These are phyloP conservation scores for Coniella vitis DNA, from an alignment of 2,329 filamentous ascomycete species.

Conservation along the genomic window DNA sequence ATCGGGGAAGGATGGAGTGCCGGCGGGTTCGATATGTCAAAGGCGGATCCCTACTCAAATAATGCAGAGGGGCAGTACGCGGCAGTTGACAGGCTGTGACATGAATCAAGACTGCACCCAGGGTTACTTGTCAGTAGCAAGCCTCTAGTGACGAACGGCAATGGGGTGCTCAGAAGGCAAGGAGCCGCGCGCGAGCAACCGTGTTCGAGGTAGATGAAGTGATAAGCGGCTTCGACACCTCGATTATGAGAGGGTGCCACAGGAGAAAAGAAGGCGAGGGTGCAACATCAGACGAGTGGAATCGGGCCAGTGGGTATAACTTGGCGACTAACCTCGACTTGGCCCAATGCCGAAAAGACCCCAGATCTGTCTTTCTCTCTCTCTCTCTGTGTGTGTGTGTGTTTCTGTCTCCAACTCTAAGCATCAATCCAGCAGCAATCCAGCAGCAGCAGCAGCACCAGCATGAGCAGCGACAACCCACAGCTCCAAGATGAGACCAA, in stretches of 20 bases:
- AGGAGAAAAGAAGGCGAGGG: neutral
- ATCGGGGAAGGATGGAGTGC: neutral
- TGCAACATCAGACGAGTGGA: neutral
- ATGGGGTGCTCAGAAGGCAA: too few species aligned
- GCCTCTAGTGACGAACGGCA: neutral
- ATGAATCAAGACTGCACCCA: neutral
- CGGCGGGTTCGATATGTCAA: neutral
- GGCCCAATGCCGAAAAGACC: neutral
- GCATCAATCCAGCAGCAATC: neutral
- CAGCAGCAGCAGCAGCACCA: neutral
- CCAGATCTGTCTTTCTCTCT: neutral
- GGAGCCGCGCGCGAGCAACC: neutral
- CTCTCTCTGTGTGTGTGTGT: too few species aligned
- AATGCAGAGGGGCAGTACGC: neutral
- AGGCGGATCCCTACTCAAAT: constrained; percentile 1
- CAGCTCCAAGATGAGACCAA: too few species aligned
- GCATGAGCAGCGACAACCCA: too few species aligned
- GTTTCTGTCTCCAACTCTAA: too few species aligned
- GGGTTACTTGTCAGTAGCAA: neutral
- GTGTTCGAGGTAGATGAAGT: neutral
- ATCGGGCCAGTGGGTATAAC: neutral
- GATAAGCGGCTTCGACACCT: neutral
- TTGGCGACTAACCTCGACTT: neutral
- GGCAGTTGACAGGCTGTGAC: neutral
- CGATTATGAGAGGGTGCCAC: neutral